Conservation (phyloP, 371 early-diverging fungal genomes). For the Mucor indicus region DNA sequence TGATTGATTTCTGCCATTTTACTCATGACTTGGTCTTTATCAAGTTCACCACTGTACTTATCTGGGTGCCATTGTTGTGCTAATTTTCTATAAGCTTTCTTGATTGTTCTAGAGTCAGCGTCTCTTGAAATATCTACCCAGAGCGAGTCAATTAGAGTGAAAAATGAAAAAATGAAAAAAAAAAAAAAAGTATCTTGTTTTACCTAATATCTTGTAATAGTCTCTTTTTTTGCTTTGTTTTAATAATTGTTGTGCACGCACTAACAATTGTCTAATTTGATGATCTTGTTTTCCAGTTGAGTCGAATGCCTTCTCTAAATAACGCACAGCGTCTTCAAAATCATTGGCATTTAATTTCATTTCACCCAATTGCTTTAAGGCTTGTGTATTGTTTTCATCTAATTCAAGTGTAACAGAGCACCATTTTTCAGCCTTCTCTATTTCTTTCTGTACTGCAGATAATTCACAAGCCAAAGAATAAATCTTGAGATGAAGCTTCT, state of each 20-base stretch:
- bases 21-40: constrained; percentile 71
- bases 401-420: constrained; percentile 54
- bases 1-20: constrained; percentile 92
- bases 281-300: constrained; percentile 56
- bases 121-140: constrained; percentile 71
- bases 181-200: background rate
- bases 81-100: constrained; percentile 87
- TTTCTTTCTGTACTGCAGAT: constrained; percentile 48
- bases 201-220: constrained; percentile 91
- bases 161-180: background rate
- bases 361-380: constrained; percentile 70
- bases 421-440: constrained; percentile 50
- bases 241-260: constrained; percentile 66
- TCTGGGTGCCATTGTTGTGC: constrained; percentile 88
- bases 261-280: constrained; percentile 54
- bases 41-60: constrained; percentile 76
- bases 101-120: constrained; percentile 79
- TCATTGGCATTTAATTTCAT: constrained; percentile 64
- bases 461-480: constrained; percentile 63
- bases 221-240: constrained; percentile 76
- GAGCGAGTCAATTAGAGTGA: background rate
- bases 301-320: constrained; percentile 72
- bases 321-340: constrained; percentile 71
- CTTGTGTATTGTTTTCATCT: constrained; percentile 67
- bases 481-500: constrained; percentile 51